A percentile compares a stretch with the other conserved stretches of the same genome.
These are phyloP conservation scores for Anisodus acutangulus DNA, from an alignment of 257 asterid species.

Conservation along the genomic window DNA sequence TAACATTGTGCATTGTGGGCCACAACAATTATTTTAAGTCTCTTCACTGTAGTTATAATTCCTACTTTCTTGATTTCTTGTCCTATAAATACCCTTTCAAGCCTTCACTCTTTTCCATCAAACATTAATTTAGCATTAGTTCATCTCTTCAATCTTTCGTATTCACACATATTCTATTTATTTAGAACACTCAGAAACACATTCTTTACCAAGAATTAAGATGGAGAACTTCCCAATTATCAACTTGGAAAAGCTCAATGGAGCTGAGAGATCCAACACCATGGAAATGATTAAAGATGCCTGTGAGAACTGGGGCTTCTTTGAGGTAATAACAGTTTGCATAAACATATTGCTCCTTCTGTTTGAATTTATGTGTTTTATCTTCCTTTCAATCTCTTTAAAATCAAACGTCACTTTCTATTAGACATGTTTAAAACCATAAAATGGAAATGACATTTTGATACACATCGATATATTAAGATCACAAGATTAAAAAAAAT, in stretches of 20 bases:
- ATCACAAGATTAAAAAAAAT: too few relatives aligned
- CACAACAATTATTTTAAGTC: not conserved
- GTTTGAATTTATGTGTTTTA: too few relatives aligned
- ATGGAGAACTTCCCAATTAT: slow-evolving; percentile 34
- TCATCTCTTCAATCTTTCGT: not conserved
- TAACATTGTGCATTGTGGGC: not conserved
- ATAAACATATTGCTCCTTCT: too few relatives aligned
- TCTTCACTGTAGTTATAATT: too few relatives aligned
- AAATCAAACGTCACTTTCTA: too few relatives aligned
- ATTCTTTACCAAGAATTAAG: not conserved
- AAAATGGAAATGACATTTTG: too few relatives aligned
- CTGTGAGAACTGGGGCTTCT: slow-evolving; percentile 39
- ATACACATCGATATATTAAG: too few relatives aligned
- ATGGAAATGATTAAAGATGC: slow-evolving; percentile 30
- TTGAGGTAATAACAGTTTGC: slow-evolving; percentile 28
- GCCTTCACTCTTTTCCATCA: not conserved
- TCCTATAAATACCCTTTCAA: slow-evolving; percentile 1
- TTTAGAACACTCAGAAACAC: not conserved
- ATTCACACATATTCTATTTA: too few relatives aligned
- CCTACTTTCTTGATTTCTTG: not conserved
- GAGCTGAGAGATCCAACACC: slow-evolving; percentile 17
- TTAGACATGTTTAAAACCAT: too few relatives aligned
- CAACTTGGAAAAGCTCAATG: slow-evolving; percentile 26
- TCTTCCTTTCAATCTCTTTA: too few relatives aligned
- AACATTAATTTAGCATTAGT: too few relatives aligned